These are phyloP conservation scores for Arthromyces matolae DNA, from an alignment of 768 basidiomycete genomes.

Conservation along the genomic window DNA sequence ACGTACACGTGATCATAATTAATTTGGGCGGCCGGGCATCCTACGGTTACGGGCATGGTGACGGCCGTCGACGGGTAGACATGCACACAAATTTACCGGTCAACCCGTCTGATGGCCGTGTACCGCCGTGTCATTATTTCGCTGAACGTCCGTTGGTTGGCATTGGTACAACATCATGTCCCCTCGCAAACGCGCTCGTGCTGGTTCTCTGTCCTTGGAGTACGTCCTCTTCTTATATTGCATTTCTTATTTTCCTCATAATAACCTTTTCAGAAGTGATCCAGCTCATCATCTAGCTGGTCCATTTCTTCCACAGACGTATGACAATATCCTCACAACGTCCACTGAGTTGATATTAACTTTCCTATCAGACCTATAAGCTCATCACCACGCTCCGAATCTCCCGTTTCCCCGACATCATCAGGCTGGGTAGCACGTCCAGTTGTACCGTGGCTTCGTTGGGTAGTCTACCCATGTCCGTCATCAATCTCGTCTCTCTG, in stretches of 20 bases:
- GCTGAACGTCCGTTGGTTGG: too few relatives aligned
- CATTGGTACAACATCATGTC: slow-evolving; percentile 1
- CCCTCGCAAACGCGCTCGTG: slow-evolving; percentile 1
- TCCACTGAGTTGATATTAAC: slow-evolving; percentile 9
- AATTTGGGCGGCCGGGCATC: neutral
- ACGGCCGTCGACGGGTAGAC: too few relatives aligned
- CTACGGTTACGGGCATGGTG: too few relatives aligned
- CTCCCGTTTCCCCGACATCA: slow-evolving; percentile 24
- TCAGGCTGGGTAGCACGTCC: slow-evolving; percentile 13
- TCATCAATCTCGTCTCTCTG: slow-evolving; percentile 5
- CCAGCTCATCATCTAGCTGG: slow-evolving; percentile 59
- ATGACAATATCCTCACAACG: neutral
- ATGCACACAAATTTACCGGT: too few relatives aligned
- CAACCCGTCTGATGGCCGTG: too few relatives aligned
- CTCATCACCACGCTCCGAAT: slow-evolving; percentile 31
- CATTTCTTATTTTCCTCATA: neutral
- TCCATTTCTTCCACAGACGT: slow-evolving; percentile 65
- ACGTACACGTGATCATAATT: neutral
- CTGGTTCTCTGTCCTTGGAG: slow-evolving; percentile 18
- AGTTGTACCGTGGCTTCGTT: slow-evolving; percentile 48
- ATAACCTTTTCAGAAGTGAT: slow-evolving; percentile 47
- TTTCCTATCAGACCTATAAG: slow-evolving; percentile 11
- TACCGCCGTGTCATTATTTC: too few relatives aligned
- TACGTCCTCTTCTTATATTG: slow-evolving; percentile 16
- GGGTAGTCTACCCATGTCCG: slow-evolving; percentile 75